Conservation (phyloP, 257 asterid genomes). For the Solanum verrucosum region DNA sequence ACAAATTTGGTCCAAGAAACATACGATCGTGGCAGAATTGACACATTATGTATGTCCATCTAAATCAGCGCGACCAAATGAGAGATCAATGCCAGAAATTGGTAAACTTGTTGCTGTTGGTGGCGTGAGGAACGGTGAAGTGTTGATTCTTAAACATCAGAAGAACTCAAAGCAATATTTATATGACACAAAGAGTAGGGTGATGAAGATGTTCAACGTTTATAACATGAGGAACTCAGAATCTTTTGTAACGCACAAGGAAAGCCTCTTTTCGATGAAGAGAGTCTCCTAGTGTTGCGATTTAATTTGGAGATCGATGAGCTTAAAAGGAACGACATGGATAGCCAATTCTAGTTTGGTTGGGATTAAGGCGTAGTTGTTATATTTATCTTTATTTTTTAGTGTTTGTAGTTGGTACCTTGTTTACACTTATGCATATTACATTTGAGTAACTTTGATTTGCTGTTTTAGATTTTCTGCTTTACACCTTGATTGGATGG, state of each 20-base stretch:
- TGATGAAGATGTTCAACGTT: background rate
- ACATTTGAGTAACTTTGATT: background rate
- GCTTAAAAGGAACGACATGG: background rate
- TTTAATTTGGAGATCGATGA: background rate
- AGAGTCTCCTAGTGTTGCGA: background rate
- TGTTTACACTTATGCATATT: background rate
- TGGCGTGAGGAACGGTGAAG: background rate
- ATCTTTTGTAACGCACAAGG: background rate
- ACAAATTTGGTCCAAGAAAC: constrained; percentile 10
- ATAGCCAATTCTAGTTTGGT: background rate
- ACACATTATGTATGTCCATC: background rate
- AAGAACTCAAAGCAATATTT: background rate
- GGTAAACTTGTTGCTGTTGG: background rate
- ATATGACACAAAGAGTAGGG: background rate
- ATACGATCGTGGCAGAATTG: background rate
- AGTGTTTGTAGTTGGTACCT: background rate
- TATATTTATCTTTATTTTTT: background rate
- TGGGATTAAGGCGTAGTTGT: background rate
- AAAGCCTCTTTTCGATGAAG: background rate
- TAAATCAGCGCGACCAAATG: background rate
- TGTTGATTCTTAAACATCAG: background rate
- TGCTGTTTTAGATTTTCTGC: background rate
- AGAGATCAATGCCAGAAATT: background rate
- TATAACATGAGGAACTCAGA: background rate
- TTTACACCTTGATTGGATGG: too few species aligned